Conservation (phyloP, 2,329 filamentous ascomycete genomes). For the Colletotrichum tabaci region DNA sequence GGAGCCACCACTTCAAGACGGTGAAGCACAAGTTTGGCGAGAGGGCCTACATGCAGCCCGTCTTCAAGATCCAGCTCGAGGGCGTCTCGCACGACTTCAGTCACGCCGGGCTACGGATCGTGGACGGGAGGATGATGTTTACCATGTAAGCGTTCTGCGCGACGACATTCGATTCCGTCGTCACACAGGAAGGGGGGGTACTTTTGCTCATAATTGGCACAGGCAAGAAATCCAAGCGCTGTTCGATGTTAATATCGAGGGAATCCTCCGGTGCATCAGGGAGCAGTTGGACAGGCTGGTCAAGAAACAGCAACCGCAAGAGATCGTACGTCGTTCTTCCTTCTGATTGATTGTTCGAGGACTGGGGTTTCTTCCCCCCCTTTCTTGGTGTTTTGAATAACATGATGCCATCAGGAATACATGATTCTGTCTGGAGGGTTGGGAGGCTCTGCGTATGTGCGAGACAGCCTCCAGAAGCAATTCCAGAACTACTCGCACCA, state of each 20-base stretch:
- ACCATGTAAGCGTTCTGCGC: slow-evolving; percentile 50
- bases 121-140: slow-evolving; percentile 58
- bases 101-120: slow-evolving; percentile 55
- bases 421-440: slow-evolving; percentile 63
- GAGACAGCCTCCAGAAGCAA: slow-evolving; percentile 57
- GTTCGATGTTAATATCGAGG: slow-evolving; percentile 52
- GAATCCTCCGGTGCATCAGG: slow-evolving; percentile 55
- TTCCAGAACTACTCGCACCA: slow-evolving; percentile 53
- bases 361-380: too few species aligned
- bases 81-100: slow-evolving; percentile 58
- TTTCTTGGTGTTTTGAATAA: too few species aligned
- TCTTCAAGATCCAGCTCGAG: slow-evolving; percentile 60
- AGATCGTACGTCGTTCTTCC: slow-evolving; percentile 51
- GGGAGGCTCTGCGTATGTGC: slow-evolving; percentile 62
- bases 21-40: slow-evolving; percentile 62
- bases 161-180: background rate
- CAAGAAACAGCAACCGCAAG: slow-evolving; percentile 48
- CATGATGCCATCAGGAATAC: slow-evolving; percentile 50
- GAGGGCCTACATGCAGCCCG: slow-evolving; percentile 56
- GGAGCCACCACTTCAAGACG: slow-evolving; percentile 56
- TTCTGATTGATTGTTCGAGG: background rate
- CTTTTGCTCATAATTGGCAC: background rate
- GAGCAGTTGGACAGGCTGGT: slow-evolving; percentile 59
- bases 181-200: too few species aligned
- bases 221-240: slow-evolving; percentile 22